Conservation (phyloP, 176 grass and related monocot genomes). For the Tillandsia leiboldiana region DNA sequence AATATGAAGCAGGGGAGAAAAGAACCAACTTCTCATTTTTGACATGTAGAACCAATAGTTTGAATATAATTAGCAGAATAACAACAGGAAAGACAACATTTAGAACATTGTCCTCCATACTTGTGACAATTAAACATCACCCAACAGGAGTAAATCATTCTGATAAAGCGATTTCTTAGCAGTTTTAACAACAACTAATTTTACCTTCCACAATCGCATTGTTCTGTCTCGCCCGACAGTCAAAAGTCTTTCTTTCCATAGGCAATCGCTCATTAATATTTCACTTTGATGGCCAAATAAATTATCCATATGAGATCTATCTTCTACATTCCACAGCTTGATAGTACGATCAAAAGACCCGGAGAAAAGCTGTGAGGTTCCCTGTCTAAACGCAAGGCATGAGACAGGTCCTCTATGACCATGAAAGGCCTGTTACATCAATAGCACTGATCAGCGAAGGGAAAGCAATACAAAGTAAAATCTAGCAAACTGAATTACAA, state of each 20-base stretch:
- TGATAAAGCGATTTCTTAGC: conserved; percentile 3
- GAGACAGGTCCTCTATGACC: conserved; percentile 69
- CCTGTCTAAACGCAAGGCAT: conserved; percentile 66
- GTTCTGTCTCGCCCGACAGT: conserved; percentile 68
- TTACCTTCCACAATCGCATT: conserved; percentile 89
- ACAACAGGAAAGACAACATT: no score
- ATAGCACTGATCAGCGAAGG: conserved; percentile 5
- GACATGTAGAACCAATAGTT: no score
- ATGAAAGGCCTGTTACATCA: conserved; percentile 59
- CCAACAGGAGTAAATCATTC: background rate
- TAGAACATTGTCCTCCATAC: no score
- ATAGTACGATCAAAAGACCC: conserved; percentile 83
- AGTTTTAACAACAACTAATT: background rate
- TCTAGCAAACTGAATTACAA: no score
- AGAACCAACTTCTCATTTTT: background rate
- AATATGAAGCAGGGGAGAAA: background rate
- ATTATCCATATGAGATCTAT: conserved; percentile 78
- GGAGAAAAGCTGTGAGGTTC: conserved; percentile 67
- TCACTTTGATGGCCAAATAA: conserved; percentile 80
- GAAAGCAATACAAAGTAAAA: background rate
- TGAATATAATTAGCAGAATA: no score
- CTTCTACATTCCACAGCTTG: conserved; percentile 91
- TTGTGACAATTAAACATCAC: background rate
- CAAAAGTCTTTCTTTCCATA: conserved; percentile 63
- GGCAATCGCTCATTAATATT: conserved; percentile 67